Base-by-base conservation (phyloP, 257 asterid genomes). In the Phtheirospermum japonicum region DNA sequence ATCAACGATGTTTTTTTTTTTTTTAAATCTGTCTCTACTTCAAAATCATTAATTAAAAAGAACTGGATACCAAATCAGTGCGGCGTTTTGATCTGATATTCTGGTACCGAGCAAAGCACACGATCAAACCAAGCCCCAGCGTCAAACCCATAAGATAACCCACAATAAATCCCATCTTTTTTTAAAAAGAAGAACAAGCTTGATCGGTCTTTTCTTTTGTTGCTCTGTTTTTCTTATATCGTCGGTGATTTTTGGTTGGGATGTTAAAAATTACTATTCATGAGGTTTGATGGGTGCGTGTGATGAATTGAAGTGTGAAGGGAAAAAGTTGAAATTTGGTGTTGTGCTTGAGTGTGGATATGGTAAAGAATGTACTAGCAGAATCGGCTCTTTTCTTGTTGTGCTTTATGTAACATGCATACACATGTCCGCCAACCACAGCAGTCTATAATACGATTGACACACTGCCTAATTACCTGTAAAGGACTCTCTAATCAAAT, bases 21-120 rank as follows among this genome's bases (percentile, higher is more conserved):
- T 0, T 7, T 37, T 37, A 7, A 9, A 45, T n/a, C 19, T 9
- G 4, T 36, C 42, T 36, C 42, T 6, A 6, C 10, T 36, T 36
- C 10, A 36, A 36, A 36, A 36, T 36, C 4, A 6, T 6, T 36
- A 36, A 36, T 36, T 6, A 36, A 9, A 36, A 9, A 6, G 48
- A 58, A 31, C 19, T 19, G 46, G 17, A 34, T 61, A 80, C 97
- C 95, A 89, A 80, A 79, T 83, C 87, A 67, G 59, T 65, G 52
- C 97, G 95, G 6, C 45, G 69, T 51, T 72, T 83, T 81, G 99
- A 86, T 86, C 97, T 85, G 75, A 37, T 66, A 60, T 70, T 79
- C 63, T 83, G 94, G 61, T 57, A 74, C 6, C 96, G 83, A 68
- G 91, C 97, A 64, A 86, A 92, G 20, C 76, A 77, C 66, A 86